Evolutionary conservation across 2,329 filamentous ascomycete genomes (phyloP), one percentile per base, ranked within the genome.

Genomic region (Xylariaceae sp.): DNA sequence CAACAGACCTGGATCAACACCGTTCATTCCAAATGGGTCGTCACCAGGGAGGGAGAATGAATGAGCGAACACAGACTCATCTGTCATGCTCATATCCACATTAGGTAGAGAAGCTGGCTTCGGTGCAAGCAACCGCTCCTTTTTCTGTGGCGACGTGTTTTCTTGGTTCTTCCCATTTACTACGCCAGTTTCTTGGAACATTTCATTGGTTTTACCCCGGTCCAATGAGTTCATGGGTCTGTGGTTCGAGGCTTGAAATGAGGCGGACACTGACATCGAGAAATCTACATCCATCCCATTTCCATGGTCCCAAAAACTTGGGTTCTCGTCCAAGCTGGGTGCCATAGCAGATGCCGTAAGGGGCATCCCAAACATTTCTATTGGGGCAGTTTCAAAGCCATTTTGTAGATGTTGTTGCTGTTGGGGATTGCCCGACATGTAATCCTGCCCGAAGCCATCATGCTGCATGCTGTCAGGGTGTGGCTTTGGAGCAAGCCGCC

Each of bases 231-330:
- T 76, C 54, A 77, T 75, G 28, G 75, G 69, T 40, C 76, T 75
- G 39, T 82, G 72, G 19, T 61, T 71, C 1, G 71, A 60, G 17
- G 67, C 62, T 49, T 72, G 72, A 58, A 82, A 81, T 33, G 79
- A 66, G 48, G 73, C 71, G 17, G 70, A 63, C 17, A 70, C 71
- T 17, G 75, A 68, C 16, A 71, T 66, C 43, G 71, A 68, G 54
- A 84, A 85, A 60, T 85, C 82, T 48, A 86, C 68, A 51, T 84
- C 81, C 79, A 86, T 83, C 19, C 71, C 75, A 39, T 65, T 67
- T 53, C 78, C 75, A 3, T 75, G 71, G 53, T 83, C 80, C 83
- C 83, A 86, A 56, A 84, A 85, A 36, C 66, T 59, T 45, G 72
- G 71, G 11, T 71, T 66, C 47, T 73, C 70, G 7, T 65, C 64